Percentiles rank a stretch among this genome's conserved stretches.
phyloP scores from a whole-genome alignment of 345 rosid species.

The Syzygium aqueum region DNA sequence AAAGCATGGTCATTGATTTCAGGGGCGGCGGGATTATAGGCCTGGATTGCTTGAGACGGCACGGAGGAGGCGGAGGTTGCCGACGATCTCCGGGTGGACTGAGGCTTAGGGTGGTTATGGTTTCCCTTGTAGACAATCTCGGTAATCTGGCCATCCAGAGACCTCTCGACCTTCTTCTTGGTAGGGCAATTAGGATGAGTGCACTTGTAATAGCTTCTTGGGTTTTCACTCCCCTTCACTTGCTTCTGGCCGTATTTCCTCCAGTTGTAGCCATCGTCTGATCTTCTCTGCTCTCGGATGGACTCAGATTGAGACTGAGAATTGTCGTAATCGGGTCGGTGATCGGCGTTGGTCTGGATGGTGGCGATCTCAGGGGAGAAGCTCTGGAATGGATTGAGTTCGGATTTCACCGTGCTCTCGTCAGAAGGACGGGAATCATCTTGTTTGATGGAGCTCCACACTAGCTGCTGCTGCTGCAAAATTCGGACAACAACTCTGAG shows the following conservation, averaged over 20 bases:
- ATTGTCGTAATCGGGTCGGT: conserved; percentile 20
- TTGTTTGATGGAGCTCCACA: conserved; percentile 28
- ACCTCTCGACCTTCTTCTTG: conserved; percentile 88
- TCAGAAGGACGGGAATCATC: conserved; percentile 3
- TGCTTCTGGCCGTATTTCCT: conserved; percentile 96
- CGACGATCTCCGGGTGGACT: conserved; percentile 56
- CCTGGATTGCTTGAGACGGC: conserved; percentile 19
- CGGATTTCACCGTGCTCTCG: conserved; percentile 14
- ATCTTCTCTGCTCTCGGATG: conserved; percentile 42
- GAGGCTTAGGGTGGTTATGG: conserved; percentile 87
- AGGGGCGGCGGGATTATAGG: conserved; percentile 3
- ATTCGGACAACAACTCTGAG: background rate
- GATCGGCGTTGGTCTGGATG: conserved; percentile 22
- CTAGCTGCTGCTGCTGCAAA: conserved; percentile 25
- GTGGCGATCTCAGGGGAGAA: conserved; percentile 37
- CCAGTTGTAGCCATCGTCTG: conserved; percentile 94
- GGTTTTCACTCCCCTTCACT: conserved; percentile 93
- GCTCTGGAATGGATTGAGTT: conserved; percentile 17
- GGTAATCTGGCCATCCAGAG: conserved; percentile 73
- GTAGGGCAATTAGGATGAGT: conserved; percentile 66
- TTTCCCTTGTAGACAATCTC: conserved; percentile 88
- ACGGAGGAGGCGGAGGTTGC: conserved; percentile 16
- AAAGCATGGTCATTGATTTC: conserved; percentile 40
- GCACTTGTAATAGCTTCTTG: conserved; percentile 94
- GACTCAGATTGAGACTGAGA: conserved; percentile 33